phyloP scores from a whole-genome alignment of 2,329 filamentous ascomycete species.

The Ophiocordyceps robertsii region DNA sequence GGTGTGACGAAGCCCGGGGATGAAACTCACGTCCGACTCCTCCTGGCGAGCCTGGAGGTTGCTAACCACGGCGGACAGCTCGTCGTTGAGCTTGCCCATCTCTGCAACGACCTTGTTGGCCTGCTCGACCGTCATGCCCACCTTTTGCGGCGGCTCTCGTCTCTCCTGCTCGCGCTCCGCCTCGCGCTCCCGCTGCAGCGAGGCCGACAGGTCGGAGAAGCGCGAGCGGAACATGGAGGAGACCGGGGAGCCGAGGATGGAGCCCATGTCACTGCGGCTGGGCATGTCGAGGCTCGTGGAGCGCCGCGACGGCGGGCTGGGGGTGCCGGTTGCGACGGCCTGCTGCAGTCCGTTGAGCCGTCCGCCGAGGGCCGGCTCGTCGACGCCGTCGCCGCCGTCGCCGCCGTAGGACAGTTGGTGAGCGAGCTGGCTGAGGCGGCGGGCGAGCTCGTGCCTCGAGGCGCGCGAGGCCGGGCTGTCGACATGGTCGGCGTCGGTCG shows the following conservation, averaged over 20 bases:
- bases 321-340: slow-evolving; percentile 5
- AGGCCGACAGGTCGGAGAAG: slow-evolving; percentile 25
- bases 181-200: slow-evolving; percentile 16
- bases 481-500: neutral
- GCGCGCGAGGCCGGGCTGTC: slow-evolving; percentile 9
- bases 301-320: slow-evolving; percentile 5
- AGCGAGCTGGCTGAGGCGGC: slow-evolving; percentile 23
- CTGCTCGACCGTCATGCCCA: slow-evolving; percentile 19
- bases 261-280: slow-evolving; percentile 12
- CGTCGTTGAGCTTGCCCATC: slow-evolving; percentile 29
- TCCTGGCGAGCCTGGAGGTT: slow-evolving; percentile 42
- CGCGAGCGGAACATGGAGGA: slow-evolving; percentile 23
- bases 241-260: slow-evolving; percentile 19
- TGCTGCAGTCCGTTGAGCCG: slow-evolving; percentile 25
- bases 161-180: slow-evolving; percentile 12
- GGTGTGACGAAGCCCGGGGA: neutral
- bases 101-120: slow-evolving; percentile 24
- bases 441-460: slow-evolving; percentile 30
- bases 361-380: slow-evolving; percentile 20
- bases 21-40: slow-evolving; percentile 38
- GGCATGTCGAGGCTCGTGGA: slow-evolving; percentile 13
- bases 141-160: slow-evolving; percentile 13
- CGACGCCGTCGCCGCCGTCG: slow-evolving; percentile 14
- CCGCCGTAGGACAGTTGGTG: slow-evolving; percentile 19
- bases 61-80: slow-evolving; percentile 33